A percentile compares a stretch with the other conserved stretches of the same genome.
phyloP scores from a whole-genome alignment of 495 filamentous ascomycete genomes.

The Coniosporium apollinis region DNA sequence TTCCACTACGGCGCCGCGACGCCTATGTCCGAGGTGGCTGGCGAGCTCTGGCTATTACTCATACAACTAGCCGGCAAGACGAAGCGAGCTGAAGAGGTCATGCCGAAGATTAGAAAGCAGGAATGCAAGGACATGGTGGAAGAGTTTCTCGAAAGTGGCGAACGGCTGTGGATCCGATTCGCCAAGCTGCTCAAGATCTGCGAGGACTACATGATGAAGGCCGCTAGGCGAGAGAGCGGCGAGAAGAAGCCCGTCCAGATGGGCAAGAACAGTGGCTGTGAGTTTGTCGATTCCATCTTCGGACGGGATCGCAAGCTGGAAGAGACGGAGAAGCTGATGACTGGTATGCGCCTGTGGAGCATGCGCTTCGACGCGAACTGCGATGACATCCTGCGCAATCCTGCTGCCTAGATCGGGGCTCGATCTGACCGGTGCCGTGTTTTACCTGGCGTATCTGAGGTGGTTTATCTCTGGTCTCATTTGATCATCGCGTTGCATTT shows the following conservation, averaged over 20 bases:
- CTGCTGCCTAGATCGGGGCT: slow-evolving; percentile 16
- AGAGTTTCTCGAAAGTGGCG: slow-evolving; percentile 84
- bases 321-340: slow-evolving; percentile 91
- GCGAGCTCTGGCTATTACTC: slow-evolving; percentile 85
- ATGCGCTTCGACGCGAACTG: slow-evolving; percentile 94
- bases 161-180: slow-evolving; percentile 72
- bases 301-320: slow-evolving; percentile 83
- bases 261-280: slow-evolving; percentile 82
- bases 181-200: slow-evolving; percentile 77
- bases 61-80: slow-evolving; percentile 95
- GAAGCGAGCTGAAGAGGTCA: slow-evolving; percentile 74
- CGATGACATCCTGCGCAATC: slow-evolving; percentile 61
- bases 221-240: slow-evolving; percentile 43
- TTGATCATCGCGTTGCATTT: too few species aligned
- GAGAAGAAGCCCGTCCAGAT: slow-evolving; percentile 50
- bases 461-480: too few species aligned
- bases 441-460: too few species aligned
- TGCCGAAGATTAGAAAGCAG: slow-evolving; percentile 49
- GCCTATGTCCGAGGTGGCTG: slow-evolving; percentile 81
- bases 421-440: too few species aligned
- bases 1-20: slow-evolving; percentile 74
- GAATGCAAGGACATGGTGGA: slow-evolving; percentile 70
- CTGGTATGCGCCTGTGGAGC: slow-evolving; percentile 79
- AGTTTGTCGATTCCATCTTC: slow-evolving; percentile 96
- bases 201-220: slow-evolving; percentile 84